phyloP scores from a whole-genome alignment of 768 basidiomycete genomes.

The Trichaptum fuscoviolaceum region DNA sequence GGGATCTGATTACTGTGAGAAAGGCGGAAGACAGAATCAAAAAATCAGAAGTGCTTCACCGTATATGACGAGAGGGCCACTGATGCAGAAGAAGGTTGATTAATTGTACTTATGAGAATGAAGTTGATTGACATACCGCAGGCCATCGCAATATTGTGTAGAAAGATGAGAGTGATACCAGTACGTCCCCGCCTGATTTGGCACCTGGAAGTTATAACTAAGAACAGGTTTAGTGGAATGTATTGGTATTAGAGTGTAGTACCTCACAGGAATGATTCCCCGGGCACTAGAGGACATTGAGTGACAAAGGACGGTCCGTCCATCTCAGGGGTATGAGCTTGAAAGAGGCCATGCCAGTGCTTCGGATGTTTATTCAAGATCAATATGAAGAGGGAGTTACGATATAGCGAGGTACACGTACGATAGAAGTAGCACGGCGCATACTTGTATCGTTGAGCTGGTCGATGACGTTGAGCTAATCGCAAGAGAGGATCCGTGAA shows the following conservation, averaged over 20 bases:
- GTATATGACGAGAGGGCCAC: constrained; percentile 12
- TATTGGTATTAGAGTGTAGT: background rate
- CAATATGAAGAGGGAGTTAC: background rate
- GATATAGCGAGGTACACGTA: constrained; percentile 1
- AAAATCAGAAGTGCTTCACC: background rate
- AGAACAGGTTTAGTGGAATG: background rate
- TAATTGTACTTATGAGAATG: constrained; percentile 3
- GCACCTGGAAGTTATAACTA: constrained; percentile 1
- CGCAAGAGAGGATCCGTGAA: background rate
- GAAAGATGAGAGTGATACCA: constrained; percentile 34
- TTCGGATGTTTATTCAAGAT: background rate
- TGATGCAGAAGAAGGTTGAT: constrained; percentile 9
- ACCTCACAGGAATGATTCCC: constrained; percentile 29
- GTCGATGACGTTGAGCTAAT: constrained; percentile 6
- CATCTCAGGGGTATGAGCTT: constrained; percentile 27
- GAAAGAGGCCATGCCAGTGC: constrained; percentile 30
- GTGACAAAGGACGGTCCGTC: constrained; percentile 39
- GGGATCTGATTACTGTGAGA: constrained; percentile 1
- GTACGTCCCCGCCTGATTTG: constrained; percentile 22
- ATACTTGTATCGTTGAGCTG: constrained; percentile 18
- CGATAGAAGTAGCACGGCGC: constrained; percentile 18
- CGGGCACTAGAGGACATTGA: constrained; percentile 41
- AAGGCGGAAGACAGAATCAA: background rate
- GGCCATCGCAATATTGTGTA: constrained; percentile 35
- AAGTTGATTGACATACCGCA: constrained; percentile 11